Conservation (phyloP, 2,329 filamentous ascomycete genomes). For the Alternaria sp. region DNA sequence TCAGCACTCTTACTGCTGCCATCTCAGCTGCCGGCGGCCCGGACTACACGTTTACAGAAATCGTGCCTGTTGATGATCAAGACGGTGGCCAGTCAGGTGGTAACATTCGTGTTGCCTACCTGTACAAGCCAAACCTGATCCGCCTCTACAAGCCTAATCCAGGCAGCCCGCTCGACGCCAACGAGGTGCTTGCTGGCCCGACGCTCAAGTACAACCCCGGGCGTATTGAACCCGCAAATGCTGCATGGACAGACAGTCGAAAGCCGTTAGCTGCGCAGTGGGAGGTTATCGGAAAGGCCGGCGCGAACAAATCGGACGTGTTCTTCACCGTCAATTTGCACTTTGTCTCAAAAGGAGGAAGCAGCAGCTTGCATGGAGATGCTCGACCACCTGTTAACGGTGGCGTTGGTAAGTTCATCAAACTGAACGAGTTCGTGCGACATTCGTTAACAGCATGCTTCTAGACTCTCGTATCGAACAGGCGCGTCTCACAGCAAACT, state of each 20-base stretch:
- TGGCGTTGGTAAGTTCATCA: slow-evolving; percentile 55
- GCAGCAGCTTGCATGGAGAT: slow-evolving; percentile 70
- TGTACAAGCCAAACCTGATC: slow-evolving; percentile 70
- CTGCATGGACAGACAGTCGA: slow-evolving; percentile 67
- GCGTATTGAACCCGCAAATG: slow-evolving; percentile 68
- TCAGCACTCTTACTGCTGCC: slow-evolving; percentile 63
- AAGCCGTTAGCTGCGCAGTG: slow-evolving; percentile 74
- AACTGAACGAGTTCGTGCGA: neutral
- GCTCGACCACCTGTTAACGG: slow-evolving; percentile 71
- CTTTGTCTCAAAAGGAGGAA: slow-evolving; percentile 71
- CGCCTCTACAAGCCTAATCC: slow-evolving; percentile 67
- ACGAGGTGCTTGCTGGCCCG: slow-evolving; percentile 65
- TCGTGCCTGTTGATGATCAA: slow-evolving; percentile 66
- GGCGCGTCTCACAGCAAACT: slow-evolving; percentile 63
- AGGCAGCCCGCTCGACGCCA: slow-evolving; percentile 64
- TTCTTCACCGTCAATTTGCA: slow-evolving; percentile 79
- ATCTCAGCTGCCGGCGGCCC: slow-evolving; percentile 61
- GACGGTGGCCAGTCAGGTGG: slow-evolving; percentile 74
- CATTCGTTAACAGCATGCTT: slow-evolving; percentile 11
- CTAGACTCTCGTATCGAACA: slow-evolving; percentile 63
- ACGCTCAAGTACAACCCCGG: slow-evolving; percentile 74
- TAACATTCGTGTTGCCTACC: slow-evolving; percentile 75
- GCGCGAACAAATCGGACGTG: slow-evolving; percentile 43
- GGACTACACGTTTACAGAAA: slow-evolving; percentile 66
- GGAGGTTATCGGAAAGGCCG: slow-evolving; percentile 64